phyloP scores from a whole-genome alignment of 2,329 filamentous ascomycete species.

The Fusarium gaditjirri region DNA sequence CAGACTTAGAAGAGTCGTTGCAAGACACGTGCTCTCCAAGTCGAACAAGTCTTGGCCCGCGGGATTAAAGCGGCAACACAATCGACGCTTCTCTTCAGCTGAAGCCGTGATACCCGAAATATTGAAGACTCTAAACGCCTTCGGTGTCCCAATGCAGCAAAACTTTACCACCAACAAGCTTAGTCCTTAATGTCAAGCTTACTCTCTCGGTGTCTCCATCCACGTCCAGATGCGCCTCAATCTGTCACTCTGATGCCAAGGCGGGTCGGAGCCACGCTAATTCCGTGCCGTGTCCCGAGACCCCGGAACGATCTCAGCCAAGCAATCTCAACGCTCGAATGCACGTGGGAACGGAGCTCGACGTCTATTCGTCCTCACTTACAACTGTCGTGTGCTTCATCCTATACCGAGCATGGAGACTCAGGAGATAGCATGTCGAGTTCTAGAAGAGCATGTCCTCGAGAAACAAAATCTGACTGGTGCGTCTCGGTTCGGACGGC shows the following conservation, averaged over 20 bases:
- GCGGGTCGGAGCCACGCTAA: constrained; percentile 23
- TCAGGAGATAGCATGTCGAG: neutral
- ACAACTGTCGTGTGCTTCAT: constrained; percentile 32
- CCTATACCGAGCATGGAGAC: constrained; percentile 30
- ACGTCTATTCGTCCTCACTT: constrained; percentile 33
- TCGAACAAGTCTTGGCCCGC: constrained; percentile 5
- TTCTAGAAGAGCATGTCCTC: constrained; percentile 11
- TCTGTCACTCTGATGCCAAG: constrained; percentile 4
- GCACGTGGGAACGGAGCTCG: constrained; percentile 35
- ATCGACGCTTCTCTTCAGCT: neutral
- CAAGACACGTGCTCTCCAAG: neutral
- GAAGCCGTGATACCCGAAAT: constrained; percentile 37
- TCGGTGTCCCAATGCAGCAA: constrained; percentile 39
- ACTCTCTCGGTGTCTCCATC: constrained; percentile 32
- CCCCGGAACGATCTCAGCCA: constrained; percentile 29
- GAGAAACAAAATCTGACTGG: constrained; percentile 1
- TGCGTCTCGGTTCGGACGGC: constrained; percentile 35
- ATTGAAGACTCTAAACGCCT: neutral
- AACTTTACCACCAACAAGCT: constrained; percentile 34
- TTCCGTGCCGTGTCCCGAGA: constrained; percentile 36
- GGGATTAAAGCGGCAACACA: constrained; percentile 28
- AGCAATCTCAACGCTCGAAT: constrained; percentile 30
- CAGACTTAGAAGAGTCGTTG: neutral
- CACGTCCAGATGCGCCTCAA: neutral
- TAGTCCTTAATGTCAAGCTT: constrained; percentile 18